These are phyloP conservation scores for Hypomyces perniciosus DNA, from an alignment of 2,329 filamentous ascomycete genomes.

Conservation along the genomic window DNA sequence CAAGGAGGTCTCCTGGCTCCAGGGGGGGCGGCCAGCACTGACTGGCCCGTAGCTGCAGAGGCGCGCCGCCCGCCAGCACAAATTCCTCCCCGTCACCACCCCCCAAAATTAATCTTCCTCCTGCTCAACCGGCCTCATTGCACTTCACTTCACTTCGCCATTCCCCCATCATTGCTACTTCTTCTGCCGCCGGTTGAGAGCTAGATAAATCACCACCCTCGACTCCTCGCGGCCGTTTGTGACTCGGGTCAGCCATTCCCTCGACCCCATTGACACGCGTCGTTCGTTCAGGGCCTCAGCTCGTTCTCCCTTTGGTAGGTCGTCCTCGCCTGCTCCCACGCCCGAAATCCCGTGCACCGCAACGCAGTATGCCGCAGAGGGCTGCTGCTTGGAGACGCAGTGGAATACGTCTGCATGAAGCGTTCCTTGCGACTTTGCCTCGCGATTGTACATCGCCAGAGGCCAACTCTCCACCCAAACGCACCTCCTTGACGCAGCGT, in stretches of 20 bases:
- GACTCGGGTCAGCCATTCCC: slow-evolving; percentile 23
- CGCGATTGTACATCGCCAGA: background rate
- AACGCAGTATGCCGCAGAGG: background rate
- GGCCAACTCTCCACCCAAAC: background rate
- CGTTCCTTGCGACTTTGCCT: background rate
- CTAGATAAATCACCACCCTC: slow-evolving; percentile 2
- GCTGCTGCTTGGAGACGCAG: slow-evolving; percentile 4
- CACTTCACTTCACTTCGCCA: slow-evolving; percentile 18
- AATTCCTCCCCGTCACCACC: slow-evolving; percentile 14
- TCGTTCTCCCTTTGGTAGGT: slow-evolving; percentile 12
- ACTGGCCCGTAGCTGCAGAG: slow-evolving; percentile 7
- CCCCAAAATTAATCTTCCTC: slow-evolving; percentile 23
- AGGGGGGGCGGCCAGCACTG: slow-evolving; percentile 1
- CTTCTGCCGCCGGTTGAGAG: slow-evolving; percentile 20
- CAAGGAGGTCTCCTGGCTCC: background rate
- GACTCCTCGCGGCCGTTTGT: slow-evolving; percentile 17
- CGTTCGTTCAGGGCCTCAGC: slow-evolving; percentile 10
- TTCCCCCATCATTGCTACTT: slow-evolving; percentile 34
- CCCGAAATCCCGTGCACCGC: background rate
- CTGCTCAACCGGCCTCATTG: slow-evolving; percentile 16
- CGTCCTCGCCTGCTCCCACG: background rate
- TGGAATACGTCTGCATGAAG: no score
- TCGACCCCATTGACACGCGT: slow-evolving; percentile 31
- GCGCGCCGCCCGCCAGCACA: slow-evolving; percentile 9
- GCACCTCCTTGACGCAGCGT: background rate